A percentile compares a stretch with the other conserved stretches of the same genome.
Evolutionary conservation across 2,329 filamentous ascomycete genomes (phyloP).

Genomic region (Microsporum canis): DNA sequence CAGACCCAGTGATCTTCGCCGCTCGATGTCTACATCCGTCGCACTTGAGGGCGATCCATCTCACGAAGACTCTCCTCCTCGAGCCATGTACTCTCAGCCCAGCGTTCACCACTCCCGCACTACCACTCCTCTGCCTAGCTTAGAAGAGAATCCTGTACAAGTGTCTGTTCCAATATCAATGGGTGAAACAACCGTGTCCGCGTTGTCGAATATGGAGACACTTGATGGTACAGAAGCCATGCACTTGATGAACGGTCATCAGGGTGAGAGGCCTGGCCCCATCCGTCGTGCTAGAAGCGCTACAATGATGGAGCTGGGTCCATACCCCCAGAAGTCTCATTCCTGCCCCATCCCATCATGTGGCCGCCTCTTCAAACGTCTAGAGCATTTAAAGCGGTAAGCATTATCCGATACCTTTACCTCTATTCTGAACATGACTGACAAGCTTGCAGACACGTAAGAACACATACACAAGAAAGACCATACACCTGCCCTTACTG

Average conservation of each 20-base stretch:
- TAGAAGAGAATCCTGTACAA: conserved; percentile 70
- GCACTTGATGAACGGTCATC: conserved; percentile 36
- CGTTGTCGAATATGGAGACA: conserved; percentile 52
- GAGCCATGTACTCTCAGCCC: conserved; percentile 24
- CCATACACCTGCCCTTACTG: conserved; percentile 96
- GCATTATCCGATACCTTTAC: conserved; percentile 33
- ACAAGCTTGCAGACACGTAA: conserved; percentile 64
- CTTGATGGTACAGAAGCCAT: conserved; percentile 39
- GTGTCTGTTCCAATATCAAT: conserved; percentile 52
- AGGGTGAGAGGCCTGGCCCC: conserved; percentile 48
- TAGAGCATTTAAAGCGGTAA: conserved; percentile 98
- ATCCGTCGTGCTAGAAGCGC: conserved; percentile 85
- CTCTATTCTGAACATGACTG: conserved; percentile 23
- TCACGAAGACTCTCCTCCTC: conserved; percentile 64
- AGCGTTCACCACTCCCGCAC: conserved; percentile 69
- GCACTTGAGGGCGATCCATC: conserved; percentile 70
- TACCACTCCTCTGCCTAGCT: conserved; percentile 74
- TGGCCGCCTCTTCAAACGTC: conserved; percentile 92
- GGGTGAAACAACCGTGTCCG: conserved; percentile 50
- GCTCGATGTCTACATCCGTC: conserved; percentile 81
- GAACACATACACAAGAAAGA: conserved; percentile 98
- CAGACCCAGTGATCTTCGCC: conserved; percentile 76
- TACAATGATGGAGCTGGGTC: conserved; percentile 90
- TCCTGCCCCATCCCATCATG: conserved; percentile 98
- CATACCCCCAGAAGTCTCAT: conserved; percentile 95